phyloP scores from a whole-genome alignment of 768 basidiomycete genomes.

The Solioccasus polychromus region DNA sequence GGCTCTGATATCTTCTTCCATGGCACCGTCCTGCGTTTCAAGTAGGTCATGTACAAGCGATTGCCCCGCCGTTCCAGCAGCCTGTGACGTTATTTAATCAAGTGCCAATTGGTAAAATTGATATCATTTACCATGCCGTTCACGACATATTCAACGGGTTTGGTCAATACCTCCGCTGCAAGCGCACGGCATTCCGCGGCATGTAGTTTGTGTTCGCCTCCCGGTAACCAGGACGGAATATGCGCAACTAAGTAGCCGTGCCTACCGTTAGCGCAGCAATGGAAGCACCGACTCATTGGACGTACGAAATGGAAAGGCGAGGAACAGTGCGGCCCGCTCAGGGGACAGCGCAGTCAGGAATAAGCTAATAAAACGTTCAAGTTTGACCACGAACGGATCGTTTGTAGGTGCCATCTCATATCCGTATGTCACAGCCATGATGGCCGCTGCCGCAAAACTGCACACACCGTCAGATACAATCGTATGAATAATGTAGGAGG shows the following conservation, averaged over 20 bases:
- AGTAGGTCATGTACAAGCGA: slow-evolving; percentile 24
- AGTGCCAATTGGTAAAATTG: neutral
- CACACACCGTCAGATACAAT: neutral
- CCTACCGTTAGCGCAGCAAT: neutral
- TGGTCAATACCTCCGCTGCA: slow-evolving; percentile 20
- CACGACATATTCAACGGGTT: slow-evolving; percentile 21
- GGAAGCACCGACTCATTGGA: neutral
- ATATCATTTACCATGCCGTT: slow-evolving; percentile 19
- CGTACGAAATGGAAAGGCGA: slow-evolving; percentile 28
- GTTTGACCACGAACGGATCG: slow-evolving; percentile 26
- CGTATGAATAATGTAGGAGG: no score
- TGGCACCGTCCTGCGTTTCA: neutral
- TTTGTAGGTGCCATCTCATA: slow-evolving; percentile 23
- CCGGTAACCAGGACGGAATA: slow-evolving; percentile 35
- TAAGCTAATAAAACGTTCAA: slow-evolving; percentile 10
- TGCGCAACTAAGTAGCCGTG: slow-evolving; percentile 18
- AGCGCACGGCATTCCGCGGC: slow-evolving; percentile 19
- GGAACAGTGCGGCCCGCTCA: slow-evolving; percentile 20
- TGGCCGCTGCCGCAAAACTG: slow-evolving; percentile 22
- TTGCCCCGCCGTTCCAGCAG: slow-evolving; percentile 16
- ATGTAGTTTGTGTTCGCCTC: slow-evolving; percentile 23
- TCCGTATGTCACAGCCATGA: slow-evolving; percentile 26
- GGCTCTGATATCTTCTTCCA: slow-evolving; percentile 17
- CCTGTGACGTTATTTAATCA: slow-evolving; percentile 4
- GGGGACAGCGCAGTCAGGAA: slow-evolving; percentile 13